Evolutionary conservation across 306 rosid genomes (phyloP), one percentile per base, ranked within the genome.

Genomic region (Quercus engelmannii): DNA sequence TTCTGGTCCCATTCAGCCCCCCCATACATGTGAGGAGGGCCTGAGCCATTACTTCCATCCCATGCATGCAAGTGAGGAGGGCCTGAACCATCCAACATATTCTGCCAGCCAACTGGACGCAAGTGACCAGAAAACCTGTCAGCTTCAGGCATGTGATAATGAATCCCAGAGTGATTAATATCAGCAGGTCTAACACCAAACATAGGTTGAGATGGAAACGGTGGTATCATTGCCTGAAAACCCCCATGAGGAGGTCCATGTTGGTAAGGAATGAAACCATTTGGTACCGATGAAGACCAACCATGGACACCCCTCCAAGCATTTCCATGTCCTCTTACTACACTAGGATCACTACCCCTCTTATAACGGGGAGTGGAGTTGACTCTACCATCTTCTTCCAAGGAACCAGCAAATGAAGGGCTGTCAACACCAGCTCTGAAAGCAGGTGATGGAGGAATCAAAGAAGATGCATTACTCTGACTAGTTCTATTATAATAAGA

Each of bases 1-100:
- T 85, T 92, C 86, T 92, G 90, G 33, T 96, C 98, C 99, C 99
- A 96, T 83, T 96, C 99, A 26, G 94, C 76, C 74, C 96, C 87
- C 59, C 89, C 88, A 81, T 83, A 96, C 84, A 92, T 80, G 77
- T 86, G 98, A 83, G 90, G 85, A 68, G 89, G 97, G 92, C 86
- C 99, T 82, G 70, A 83, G 93, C 98, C 90, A 84, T 92, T 96
- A 80, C 79, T 96, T 76, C 87, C 90, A 85, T 91, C 99, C 99
- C 98, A 96, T 79, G 87, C 93, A 88, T 91, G 98, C 78, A 93
- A 71, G 82, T 91, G 97, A 78, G 97, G 86, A 81, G 99, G 92
- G 62, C 96, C 98, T 30, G 98, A 74, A 86, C 93, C 93, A 81
- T 96, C 99, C 91, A 96, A 88, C 87, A 96, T 82, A 82, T 89